Evolutionary conservation across 768 basidiomycete genomes (phyloP), one percentile per base, ranked within the genome.

Genomic region (Serendipita vermifera): DNA sequence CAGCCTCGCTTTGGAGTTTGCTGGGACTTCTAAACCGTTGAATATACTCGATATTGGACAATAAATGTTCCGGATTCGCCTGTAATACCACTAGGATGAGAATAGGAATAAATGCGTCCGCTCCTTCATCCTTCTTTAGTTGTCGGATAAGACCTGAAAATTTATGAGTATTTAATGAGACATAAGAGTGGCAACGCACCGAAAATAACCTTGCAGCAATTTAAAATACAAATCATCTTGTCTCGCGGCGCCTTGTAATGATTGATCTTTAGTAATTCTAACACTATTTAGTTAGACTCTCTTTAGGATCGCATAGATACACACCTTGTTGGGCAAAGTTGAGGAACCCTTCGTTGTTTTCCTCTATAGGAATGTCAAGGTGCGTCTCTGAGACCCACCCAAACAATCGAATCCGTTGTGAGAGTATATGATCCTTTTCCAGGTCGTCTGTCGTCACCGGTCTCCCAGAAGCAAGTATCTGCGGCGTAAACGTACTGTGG

Each of bases 201-300:
- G 64, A 96, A 98, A 62, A 99, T 98, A 68, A 99, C 91, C 73
- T 99, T 99, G 80, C 93, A 99, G 68, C 82, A 87, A 65, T 99
- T 99, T 51, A 98, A 71, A 35, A 98, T 86, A 68, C 96, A 98
- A 56, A 99, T 98, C 54, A 98, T 73, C 71, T 99, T 99, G 69
- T 99, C 96, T 38, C 96, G 77, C 5, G 96, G 96, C 7, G 96
- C 96, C 68, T 98, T 98, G 74, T 98, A 99, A 66, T 97, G 92
- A 64, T 96, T 98, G 59, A 99, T 85, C 75, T 97, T 98, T 62
- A 91, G 69, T 38, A 99, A 73, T 68, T 99, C 96, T 90, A 64
- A 33, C 14, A 15, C 22, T 15, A 41, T 17, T 57, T 33, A 38
- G 24, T 5, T 17, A 31, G 38, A 26, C 24, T 38, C 20, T 17